Conservation (phyloP, 768 basidiomycete genomes). For the Hortiboletus campestris region DNA sequence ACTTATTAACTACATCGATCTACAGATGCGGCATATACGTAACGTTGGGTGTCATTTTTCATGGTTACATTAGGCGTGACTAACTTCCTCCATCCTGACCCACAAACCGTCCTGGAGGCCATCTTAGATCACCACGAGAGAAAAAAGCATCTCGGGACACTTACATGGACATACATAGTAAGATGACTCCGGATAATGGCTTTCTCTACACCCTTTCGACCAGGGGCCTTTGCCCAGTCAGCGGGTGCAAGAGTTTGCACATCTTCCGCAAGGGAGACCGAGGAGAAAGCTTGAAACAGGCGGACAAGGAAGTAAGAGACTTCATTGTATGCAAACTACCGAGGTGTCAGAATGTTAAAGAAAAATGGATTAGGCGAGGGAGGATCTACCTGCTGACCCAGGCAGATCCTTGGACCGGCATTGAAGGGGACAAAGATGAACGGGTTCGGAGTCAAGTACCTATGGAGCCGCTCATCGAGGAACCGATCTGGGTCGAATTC, state of each 20-base stretch:
- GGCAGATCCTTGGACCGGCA: conserved; percentile 38
- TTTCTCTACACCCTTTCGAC: conserved; percentile 45
- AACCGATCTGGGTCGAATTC: conserved; percentile 68
- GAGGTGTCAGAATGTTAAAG: not conserved
- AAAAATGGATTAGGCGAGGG: not conserved
- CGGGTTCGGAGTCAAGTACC: conserved; percentile 55
- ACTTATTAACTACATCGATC: too few species aligned
- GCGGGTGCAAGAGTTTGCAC: conserved; percentile 47
- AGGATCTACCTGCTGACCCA: conserved; percentile 35
- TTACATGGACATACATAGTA: conserved; percentile 51
- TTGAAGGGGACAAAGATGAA: conserved; percentile 47
- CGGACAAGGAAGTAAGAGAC: conserved; percentile 61
- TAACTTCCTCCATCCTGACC: conserved; percentile 26
- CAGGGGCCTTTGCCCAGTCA: conserved; percentile 38
- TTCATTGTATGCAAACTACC: conserved; percentile 65
- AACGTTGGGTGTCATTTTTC: too few species aligned
- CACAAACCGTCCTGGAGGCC: conserved; percentile 24
- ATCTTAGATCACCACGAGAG: not conserved
- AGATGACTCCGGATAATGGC: conserved; percentile 47
- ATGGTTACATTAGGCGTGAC: too few species aligned
- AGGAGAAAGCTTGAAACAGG: conserved; percentile 54
- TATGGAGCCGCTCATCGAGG: conserved; percentile 56
- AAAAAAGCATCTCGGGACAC: conserved; percentile 6
- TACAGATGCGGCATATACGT: too few species aligned
- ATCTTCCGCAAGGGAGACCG: conserved; percentile 43